Percentiles rank a stretch among this genome's conserved stretches.
These are phyloP conservation scores for Neurospora crassa DNA, from an alignment of 2,329 filamentous ascomycete genomes.

Conservation along the genomic window DNA sequence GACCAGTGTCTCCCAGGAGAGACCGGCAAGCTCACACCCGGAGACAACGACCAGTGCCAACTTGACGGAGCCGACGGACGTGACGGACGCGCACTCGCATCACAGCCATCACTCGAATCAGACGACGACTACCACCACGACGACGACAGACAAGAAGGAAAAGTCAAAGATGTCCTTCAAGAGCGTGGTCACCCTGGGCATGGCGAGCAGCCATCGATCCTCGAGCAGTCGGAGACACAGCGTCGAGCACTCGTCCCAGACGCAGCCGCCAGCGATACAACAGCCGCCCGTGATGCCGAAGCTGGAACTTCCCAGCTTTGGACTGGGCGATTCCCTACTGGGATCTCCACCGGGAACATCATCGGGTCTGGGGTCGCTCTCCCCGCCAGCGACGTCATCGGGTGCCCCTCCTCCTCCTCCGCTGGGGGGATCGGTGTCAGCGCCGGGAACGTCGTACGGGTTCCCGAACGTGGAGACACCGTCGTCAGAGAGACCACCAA, in stretches of 20 bases:
- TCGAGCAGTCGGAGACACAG: not conserved
- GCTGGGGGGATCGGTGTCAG: not conserved
- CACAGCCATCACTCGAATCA: not conserved
- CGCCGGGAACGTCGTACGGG: not conserved
- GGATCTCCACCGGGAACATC: not conserved
- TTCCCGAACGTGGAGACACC: not conserved
- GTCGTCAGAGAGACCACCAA: not conserved
- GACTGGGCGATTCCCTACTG: not conserved
- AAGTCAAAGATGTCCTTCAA: not conserved
- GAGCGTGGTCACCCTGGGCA: not conserved
- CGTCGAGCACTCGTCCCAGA: not conserved
- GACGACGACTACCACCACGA: not conserved
- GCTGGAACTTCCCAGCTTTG: not conserved
- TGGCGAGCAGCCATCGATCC: not conserved
- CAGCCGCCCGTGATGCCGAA: not conserved
- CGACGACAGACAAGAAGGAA: not conserved
- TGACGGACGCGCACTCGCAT: not conserved
- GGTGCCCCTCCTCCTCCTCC: not conserved
- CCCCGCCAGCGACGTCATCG: not conserved
- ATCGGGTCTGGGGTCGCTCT: not conserved
- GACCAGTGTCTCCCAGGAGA: not conserved
- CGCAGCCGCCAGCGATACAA: not conserved
- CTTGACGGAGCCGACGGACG: not conserved
- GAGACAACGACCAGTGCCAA: not conserved
- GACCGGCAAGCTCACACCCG: not conserved